Conservation (phyloP, 2,329 filamentous ascomycete genomes). For the Paracorniculantispora psalliotae region DNA sequence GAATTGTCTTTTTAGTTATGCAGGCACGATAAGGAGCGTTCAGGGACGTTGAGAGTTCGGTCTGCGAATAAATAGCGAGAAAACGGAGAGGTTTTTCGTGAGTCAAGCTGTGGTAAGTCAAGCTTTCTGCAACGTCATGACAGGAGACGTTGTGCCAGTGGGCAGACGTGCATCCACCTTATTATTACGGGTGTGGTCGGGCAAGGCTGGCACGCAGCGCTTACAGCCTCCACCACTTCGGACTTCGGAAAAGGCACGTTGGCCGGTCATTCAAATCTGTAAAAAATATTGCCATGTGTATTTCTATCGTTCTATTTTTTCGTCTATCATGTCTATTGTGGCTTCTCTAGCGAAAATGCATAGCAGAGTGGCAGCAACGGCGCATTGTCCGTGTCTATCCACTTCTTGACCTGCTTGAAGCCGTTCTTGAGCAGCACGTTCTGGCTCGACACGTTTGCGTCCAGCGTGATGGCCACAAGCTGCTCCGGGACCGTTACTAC, state of each 20-base stretch:
- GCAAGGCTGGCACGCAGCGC: no score
- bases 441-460: slow-evolving; percentile 47
- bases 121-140: background rate
- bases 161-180: no score
- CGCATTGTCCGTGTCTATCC: slow-evolving; percentile 18
- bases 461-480: slow-evolving; percentile 43
- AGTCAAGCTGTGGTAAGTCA: background rate
- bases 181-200: no score
- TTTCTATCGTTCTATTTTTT: no score
- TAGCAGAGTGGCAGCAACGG: slow-evolving; percentile 4
- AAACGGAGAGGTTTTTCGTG: background rate
- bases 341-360: background rate
- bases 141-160: background rate
- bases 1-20: no score
- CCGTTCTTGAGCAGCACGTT: slow-evolving; percentile 53
- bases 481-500: slow-evolving; percentile 29
- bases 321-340: background rate
- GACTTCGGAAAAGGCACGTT: background rate
- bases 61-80: no score
- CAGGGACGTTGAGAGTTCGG: no score
- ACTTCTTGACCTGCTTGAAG: slow-evolving; percentile 43
- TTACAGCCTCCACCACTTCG: no score
- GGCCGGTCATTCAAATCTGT: background rate
- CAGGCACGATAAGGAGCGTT: no score
- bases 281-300: background rate